Base-by-base conservation (phyloP, 2,329 filamentous ascomycete species). In the Didymella keratinophila region DNA sequence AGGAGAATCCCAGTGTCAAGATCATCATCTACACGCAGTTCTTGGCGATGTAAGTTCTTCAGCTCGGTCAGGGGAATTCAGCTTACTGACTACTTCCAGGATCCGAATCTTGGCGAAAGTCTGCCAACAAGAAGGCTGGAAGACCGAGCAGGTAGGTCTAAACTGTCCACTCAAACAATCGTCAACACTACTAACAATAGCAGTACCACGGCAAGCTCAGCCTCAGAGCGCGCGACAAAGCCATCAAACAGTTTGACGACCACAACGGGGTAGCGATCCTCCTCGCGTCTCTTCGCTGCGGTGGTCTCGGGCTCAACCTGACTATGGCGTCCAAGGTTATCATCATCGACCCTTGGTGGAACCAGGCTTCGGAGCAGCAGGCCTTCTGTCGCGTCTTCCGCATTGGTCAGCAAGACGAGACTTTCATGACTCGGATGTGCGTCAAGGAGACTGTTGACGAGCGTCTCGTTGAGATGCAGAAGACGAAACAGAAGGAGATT, bases 1-100 rank as follows among this genome's bases (percentile, higher is more conserved):
- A 73, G 1, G 76, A 83, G 12, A 79, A 82, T 4, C 76, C 78
- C 0, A 50, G 76, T 0, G 79, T 80, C 39, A 89, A 89, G 71
- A 81, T 87, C 44, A 84, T 84, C 56, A 73, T 89, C 44, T 89
- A 87, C 62, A 85, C 82, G 0, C 85, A 89, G 63, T 89, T 86
- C 58, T 71, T 84, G 2, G 74, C 79, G 2, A 82, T 87, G 64
- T 74, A 60, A 66, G 70, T 61, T 1, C 5, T 11, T 10, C 0
- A 7, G 5, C 2, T 14, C 3, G 2, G 7, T 25, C 2, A 11
- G n/a, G 10, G 20, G 12, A 20, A 10, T 18, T n/a, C 12, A 34
- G 14, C 2, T 14, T 4, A 36, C 61, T 72, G 34, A 71, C 53
- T 14, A 4, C 1, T 3, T 12, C 14, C 7, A 75, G 71, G 69